phyloP scores from a whole-genome alignment of 495 filamentous ascomycete species.

The Cenococcum geophilum region DNA sequence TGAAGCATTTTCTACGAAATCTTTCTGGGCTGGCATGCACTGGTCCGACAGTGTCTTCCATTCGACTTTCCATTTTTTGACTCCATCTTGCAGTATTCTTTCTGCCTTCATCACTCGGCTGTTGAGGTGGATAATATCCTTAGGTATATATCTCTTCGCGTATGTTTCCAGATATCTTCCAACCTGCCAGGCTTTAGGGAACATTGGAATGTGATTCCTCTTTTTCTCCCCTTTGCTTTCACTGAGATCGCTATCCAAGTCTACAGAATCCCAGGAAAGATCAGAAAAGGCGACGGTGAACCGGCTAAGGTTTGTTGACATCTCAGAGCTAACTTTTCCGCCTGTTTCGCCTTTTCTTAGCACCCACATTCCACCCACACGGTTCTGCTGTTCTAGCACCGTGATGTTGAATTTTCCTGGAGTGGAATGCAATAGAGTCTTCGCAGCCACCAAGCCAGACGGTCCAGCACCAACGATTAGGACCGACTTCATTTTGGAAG shows the following conservation, averaged over 20 bases:
- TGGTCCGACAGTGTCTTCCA: conserved; percentile 27
- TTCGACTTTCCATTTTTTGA: conserved; percentile 51
- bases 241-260: conserved; percentile 20
- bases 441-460: conserved; percentile 74
- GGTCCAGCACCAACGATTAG: conserved; percentile 66
- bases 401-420: conserved; percentile 58
- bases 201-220: conserved; percentile 46
- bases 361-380: conserved; percentile 76
- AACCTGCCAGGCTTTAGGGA: conserved; percentile 72
- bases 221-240: background rate
- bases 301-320: conserved; percentile 73
- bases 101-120: conserved; percentile 48
- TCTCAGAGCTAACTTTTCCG: conserved; percentile 51
- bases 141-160: conserved; percentile 49
- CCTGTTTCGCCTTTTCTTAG: conserved; percentile 38
- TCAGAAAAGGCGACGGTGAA: conserved; percentile 79
- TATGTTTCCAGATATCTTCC: conserved; percentile 66
- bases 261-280: conserved; percentile 56
- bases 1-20: background rate
- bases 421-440: conserved; percentile 61
- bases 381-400: conserved; percentile 59
- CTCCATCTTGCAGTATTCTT: conserved; percentile 30
- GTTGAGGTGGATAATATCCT: conserved; percentile 46
- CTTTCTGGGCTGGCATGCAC: background rate
- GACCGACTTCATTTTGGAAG: conserved; percentile 33